Percentiles rank a stretch among this genome's conserved stretches.
phyloP scores from a whole-genome alignment of 2,329 filamentous ascomycete genomes.

The Microcyclosporella mali region DNA sequence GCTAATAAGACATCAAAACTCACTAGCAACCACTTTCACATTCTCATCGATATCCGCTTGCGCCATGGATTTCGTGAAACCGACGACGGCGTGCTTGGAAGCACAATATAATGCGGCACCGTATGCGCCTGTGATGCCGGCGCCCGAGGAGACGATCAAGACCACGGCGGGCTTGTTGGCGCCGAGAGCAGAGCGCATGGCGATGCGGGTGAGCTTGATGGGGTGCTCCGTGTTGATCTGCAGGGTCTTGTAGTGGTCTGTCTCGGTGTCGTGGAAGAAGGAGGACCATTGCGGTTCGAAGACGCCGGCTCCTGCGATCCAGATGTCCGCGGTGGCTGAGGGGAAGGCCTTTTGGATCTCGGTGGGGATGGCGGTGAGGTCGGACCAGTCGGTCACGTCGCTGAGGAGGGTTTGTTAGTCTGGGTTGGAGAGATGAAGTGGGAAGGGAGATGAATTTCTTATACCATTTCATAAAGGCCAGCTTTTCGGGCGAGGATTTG shows the following conservation, averaged over 20 bases:
- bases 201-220: constrained; percentile 37
- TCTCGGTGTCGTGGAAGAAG: constrained; percentile 36
- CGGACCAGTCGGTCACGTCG: constrained; percentile 31
- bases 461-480: constrained; percentile 19
- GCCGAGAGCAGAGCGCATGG: constrained; percentile 28
- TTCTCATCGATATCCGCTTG: constrained; percentile 29
- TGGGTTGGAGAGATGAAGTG: too few relatives aligned
- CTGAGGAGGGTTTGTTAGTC: too few relatives aligned
- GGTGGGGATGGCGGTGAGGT: constrained; percentile 27
- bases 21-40: constrained; percentile 27
- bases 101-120: constrained; percentile 33
- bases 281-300: constrained; percentile 34
- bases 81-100: constrained; percentile 36
- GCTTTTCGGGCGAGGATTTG: constrained; percentile 6
- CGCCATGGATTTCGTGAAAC: constrained; percentile 34
- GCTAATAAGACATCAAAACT: too few relatives aligned
- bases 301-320: constrained; percentile 34
- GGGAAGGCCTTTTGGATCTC: constrained; percentile 23
- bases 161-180: constrained; percentile 34
- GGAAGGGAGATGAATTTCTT: too few relatives aligned
- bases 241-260: constrained; percentile 28
- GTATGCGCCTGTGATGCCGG: constrained; percentile 30
- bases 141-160: constrained; percentile 29
- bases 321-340: constrained; percentile 34
- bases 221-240: constrained; percentile 36